Percentiles rank a stretch among this genome's conserved stretches.
Evolutionary conservation across 2,329 filamentous ascomycete species (phyloP).

Genomic region (Emmonsia crescens): DNA sequence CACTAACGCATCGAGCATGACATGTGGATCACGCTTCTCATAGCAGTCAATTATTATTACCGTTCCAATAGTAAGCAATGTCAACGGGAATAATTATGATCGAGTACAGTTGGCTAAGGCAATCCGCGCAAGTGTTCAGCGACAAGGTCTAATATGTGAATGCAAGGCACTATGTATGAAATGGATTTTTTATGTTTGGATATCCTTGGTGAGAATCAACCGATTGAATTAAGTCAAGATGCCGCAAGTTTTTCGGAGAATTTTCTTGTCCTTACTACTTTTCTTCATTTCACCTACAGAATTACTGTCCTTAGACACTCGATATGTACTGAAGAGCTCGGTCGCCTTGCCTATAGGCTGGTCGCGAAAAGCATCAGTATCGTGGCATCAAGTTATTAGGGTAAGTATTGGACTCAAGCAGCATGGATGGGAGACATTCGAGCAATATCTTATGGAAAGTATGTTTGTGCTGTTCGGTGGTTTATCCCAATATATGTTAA

Average conservation of each 20-base stretch:
- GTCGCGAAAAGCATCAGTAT: neutral
- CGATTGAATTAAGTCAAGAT: neutral
- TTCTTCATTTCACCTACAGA: neutral
- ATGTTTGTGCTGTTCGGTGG: neutral
- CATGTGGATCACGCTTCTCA: neutral
- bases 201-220: neutral
- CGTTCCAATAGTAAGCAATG: neutral
- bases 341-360: neutral
- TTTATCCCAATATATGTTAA: neutral
- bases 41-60: neutral
- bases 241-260: neutral
- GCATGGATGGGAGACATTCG: neutral
- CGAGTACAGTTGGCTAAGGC: no score
- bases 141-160: neutral
- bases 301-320: neutral
- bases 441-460: neutral
- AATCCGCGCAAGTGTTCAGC: neutral
- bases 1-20: neutral
- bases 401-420: neutral
- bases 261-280: neutral
- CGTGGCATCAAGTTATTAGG: neutral
- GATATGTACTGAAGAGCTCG: neutral
- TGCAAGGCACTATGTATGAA: neutral
- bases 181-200: neutral
- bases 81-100: neutral